Base-by-base conservation (phyloP, 2,329 filamentous ascomycete genomes). In the Cladosporium sp. region DNA sequence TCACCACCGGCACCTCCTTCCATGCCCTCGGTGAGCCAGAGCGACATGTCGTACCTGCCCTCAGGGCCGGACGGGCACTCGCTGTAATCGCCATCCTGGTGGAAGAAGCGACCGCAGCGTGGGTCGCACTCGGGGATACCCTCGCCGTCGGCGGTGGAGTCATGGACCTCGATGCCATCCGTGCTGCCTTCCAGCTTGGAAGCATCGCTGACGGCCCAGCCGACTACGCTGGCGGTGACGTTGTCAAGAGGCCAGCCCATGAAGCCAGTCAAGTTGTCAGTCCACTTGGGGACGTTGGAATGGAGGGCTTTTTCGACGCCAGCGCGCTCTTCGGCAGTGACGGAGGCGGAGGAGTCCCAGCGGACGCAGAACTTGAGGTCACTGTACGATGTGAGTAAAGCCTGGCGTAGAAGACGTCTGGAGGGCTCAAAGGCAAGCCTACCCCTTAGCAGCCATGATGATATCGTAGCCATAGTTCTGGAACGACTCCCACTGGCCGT, bases 1-100 rank as follows among this genome's bases (percentile, higher is more conserved):
- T 76, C 72, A 40, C 73, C 73, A 41, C 73, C 73, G 1, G 71
- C 67, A 51, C 73, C 73, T 22, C 74, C 73, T 2, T 54, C 17
- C 53, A 76, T 65, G 6, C 72, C 73, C 19, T 71, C 70, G 0
- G 73, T 75, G n/a, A 77, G 65, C 74, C 74, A 76, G 40, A 77
- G 67, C 4, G 68, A 71, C 57, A 72, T 63, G 55, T 75, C 71
- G 54, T 76, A 76, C 60, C 74, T 73, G 12, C 64, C 59, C 24
- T 55, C 64, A 1, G 66, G 66, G 18, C 71, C 70, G 12, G 64
- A 67, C 4, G 68, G 55, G 54, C 73, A 75, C 15, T 62, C 56
- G 51, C 58, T 61, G 56, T 75, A 74, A 51, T 74, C 64, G n/a
- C 59, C 61, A 34, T 73, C 61, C 55, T 71, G 68, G 58, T 76